Base-by-base conservation (phyloP, 352 stramenopile genomes). In the Globisporangium orthogonon region DNA sequence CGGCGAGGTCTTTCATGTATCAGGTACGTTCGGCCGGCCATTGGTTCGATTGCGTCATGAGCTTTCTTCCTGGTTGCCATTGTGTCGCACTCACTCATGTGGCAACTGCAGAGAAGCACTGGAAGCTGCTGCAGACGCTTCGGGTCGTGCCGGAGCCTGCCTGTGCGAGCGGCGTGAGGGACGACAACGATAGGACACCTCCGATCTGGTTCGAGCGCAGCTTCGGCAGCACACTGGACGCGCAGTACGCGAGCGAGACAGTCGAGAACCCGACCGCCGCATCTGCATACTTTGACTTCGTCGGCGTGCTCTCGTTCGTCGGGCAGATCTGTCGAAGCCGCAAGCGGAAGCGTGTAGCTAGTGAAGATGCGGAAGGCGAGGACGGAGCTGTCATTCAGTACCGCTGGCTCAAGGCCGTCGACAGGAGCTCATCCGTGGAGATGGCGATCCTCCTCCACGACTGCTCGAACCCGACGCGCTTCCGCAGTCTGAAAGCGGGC, bases 341-440 rank as follows among this genome's bases (percentile, higher is more conserved):
- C 28, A 71, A 75, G 57, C 65, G 68, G 1, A 67, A 54, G 46
- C 31, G 63, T 14, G n/a, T 31, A 2, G 44, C 56, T 28, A 28
- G 33, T 2, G 14, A 28, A 6, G 15, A 43, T 10, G 28, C 0
- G 6, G 43, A 29, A 1, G 29, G 11, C 45, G 7, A 18, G 28
- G 29, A 18, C 15, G 53, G 35, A 18, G 17, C 37, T 1, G 48
- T 68, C 35, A 70, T 52, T 6, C 60, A 70, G 30, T 87, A 69
- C 37, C 71, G 80, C 15, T 88, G 74, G 77, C 50, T 90, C 18
- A 88, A 88, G 53, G 60, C 71, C 44, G 83, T 90, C n/a, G 78
- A 90, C 41, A 45, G 49, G 29, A 80, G 61, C 47, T 81, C 71
- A 18, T 66, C 61, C 1, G 56, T 58, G 30, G 77, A 90, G 54